These are phyloP conservation scores for Hanseniaspora taiwanica DNA, from an alignment of 805 yeast species.

Conservation along the genomic window DNA sequence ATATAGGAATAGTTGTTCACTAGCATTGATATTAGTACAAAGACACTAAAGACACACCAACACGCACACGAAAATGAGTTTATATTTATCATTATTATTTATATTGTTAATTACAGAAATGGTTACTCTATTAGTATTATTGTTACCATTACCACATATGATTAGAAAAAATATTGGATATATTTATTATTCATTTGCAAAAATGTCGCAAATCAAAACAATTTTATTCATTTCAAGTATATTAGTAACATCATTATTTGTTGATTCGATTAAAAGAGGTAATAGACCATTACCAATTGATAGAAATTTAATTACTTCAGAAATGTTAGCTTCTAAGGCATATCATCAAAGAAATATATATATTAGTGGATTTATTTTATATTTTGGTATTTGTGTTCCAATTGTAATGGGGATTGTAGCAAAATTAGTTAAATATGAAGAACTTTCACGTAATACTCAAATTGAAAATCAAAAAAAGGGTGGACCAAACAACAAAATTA, in stretches of 20 bases:
- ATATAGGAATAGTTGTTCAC: not conserved
- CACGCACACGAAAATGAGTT: conserved; percentile 14
- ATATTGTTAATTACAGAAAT: conserved; percentile 39
- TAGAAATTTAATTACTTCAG: conserved; percentile 24
- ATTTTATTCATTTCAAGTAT: conserved; percentile 29
- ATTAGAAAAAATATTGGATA: conserved; percentile 32
- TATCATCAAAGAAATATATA: conserved; percentile 52
- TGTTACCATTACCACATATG: conserved; percentile 41
- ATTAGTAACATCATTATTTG: conserved; percentile 36
- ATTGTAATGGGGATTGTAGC: conserved; percentile 40
- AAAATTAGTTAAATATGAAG: conserved; percentile 38
- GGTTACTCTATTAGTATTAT: conserved; percentile 32
- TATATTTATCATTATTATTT: conserved; percentile 28
- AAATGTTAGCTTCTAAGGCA: conserved; percentile 44
- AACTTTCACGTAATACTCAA: conserved; percentile 11
- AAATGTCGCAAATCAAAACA: conserved; percentile 31
- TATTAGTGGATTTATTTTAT: conserved; percentile 49
- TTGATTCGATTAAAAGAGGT: conserved; percentile 40
- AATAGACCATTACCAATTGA: conserved; percentile 19
- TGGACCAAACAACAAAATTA: conserved; percentile 18
- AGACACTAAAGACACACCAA: not conserved
- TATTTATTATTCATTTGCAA: conserved; percentile 24
- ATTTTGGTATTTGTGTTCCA: conserved; percentile 39
- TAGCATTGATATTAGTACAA: too few relatives aligned
- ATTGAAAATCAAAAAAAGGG: conserved; percentile 7